Base-by-base conservation (phyloP, 2,329 filamentous ascomycete species). In the Colletotrichum falcatum region DNA sequence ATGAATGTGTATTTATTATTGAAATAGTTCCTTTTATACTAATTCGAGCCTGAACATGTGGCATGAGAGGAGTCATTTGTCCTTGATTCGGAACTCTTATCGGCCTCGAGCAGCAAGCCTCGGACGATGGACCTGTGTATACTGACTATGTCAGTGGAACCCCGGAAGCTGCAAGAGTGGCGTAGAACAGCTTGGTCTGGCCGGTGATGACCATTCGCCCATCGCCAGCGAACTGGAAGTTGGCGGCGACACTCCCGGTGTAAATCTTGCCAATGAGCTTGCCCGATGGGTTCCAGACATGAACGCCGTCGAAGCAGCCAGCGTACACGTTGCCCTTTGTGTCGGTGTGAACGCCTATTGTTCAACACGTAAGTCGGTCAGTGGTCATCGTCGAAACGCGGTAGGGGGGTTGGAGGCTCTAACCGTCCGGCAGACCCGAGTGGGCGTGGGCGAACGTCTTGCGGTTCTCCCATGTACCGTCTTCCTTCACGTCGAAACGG, bases 401-500 rank as follows among this genome's bases (percentile, higher is more conserved):
- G 14, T 2, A 37, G 2, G 4, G 49, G 3, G 9, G 75, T n/a
- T n/a, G n/a, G n/a, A n/a, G 20, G 3, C 9, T n/a, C 78, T 63
- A 79, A 79, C 90, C 90, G 72, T 92, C 90, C 0, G 90, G 88
- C 2, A 89, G 80, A 2, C 87, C 86, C 2, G 81, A 76, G 56
- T 86, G 82, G 2, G 82, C 80, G 71, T 85, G 90, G 0, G 90
- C 88, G 74, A 92, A 92, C 0, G 85, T 82, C 66, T 84, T 83
- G 62, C 84, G 81, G 75, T 86, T 84, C 5, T 81, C 79, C 61
- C 79, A 84, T 0, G 84, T 85, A 33, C 85, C 85, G 56, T 86
- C 84, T 0, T 79, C 67, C 14, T 77, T 73, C 3, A 87, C 83
- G 8, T 84, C 79, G 56, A 79, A 87, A 5, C 83, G 83, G 68